A percentile compares a stretch with the other conserved stretches of the same genome.
Conservation (phyloP, 2,329 filamentous ascomycete genomes). For the Xylaria sp. region DNA sequence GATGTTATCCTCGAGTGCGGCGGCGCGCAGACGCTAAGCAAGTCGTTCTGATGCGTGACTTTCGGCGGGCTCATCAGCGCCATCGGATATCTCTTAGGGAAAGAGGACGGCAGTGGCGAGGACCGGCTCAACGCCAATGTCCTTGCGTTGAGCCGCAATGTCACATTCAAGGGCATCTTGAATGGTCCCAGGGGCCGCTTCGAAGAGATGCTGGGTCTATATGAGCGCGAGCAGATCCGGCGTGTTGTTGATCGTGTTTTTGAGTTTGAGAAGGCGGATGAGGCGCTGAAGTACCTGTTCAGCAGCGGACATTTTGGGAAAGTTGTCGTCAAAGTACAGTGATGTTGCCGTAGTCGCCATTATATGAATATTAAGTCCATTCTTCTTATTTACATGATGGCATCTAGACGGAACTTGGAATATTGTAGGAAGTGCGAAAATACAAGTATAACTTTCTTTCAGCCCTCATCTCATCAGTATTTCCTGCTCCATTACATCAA, state of each 20-base stretch:
- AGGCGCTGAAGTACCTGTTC: slow-evolving; percentile 59
- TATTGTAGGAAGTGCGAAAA: neutral
- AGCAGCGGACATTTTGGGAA: slow-evolving; percentile 64
- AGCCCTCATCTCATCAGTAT: neutral
- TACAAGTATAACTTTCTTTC: neutral
- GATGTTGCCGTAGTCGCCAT: neutral
- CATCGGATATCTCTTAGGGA: slow-evolving; percentile 50
- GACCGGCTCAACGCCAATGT: slow-evolving; percentile 61
- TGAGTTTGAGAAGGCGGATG: slow-evolving; percentile 51
- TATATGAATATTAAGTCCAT: too few species aligned
- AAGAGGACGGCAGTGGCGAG: slow-evolving; percentile 53
- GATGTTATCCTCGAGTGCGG: slow-evolving; percentile 63
- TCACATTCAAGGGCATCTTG: slow-evolving; percentile 54
- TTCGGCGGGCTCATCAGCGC: slow-evolving; percentile 60
- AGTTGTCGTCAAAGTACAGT: slow-evolving; percentile 53
- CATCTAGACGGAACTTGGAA: neutral
- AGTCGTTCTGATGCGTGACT: slow-evolving; percentile 58
- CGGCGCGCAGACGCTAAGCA: slow-evolving; percentile 56
- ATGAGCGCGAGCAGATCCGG: slow-evolving; percentile 50
- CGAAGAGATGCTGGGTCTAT: slow-evolving; percentile 59
- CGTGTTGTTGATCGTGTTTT: slow-evolving; percentile 57
- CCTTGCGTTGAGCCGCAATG: slow-evolving; percentile 45
- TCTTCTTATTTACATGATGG: neutral
- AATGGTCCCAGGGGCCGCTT: slow-evolving; percentile 64
- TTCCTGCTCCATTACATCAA: too few species aligned